phyloP scores from a whole-genome alignment of 495 filamentous ascomycete species.

The Umbilicaria muhlenbergii region DNA sequence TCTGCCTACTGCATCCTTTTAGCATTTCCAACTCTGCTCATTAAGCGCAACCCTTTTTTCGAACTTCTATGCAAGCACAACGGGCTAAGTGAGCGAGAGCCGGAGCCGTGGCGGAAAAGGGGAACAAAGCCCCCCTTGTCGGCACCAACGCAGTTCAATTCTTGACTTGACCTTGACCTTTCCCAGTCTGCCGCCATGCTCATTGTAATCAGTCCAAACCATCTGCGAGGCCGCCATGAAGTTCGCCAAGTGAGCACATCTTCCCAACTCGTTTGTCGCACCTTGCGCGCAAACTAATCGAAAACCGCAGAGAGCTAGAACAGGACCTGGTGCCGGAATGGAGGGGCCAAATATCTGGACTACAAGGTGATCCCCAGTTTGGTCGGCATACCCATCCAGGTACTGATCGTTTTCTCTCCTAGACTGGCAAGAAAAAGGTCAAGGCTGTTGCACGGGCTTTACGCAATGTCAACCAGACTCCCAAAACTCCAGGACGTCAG shows the following conservation, averaged over 20 bases:
- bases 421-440: slow-evolving; percentile 77
- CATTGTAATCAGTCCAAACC: slow-evolving; percentile 3
- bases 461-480: slow-evolving; percentile 40
- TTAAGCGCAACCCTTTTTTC: too few relatives aligned
- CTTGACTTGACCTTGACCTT: too few relatives aligned
- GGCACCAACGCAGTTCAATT: too few relatives aligned
- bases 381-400: not conserved
- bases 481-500: slow-evolving; percentile 29
- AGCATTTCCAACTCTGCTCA: too few relatives aligned
- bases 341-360: slow-evolving; percentile 79
- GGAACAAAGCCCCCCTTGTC: too few relatives aligned
- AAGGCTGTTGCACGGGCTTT: slow-evolving; percentile 64
- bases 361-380: slow-evolving; percentile 48
- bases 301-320: slow-evolving; percentile 53
- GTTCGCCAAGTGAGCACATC: slow-evolving; percentile 41
- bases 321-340: slow-evolving; percentile 83
- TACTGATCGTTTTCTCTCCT: not conserved
- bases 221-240: slow-evolving; percentile 29
- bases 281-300: slow-evolving; percentile 10
- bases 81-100: too few relatives aligned
- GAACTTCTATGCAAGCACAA: too few relatives aligned
- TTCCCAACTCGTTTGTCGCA: not conserved
- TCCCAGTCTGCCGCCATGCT: slow-evolving; percentile 6
- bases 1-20: too few relatives aligned
- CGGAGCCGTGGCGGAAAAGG: too few relatives aligned